A percentile compares a stretch with the other conserved stretches of the same genome.
These are phyloP conservation scores for Pseudogymnoascus sp. DNA, from an alignment of 2,329 filamentous ascomycete species.

Conservation along the genomic window DNA sequence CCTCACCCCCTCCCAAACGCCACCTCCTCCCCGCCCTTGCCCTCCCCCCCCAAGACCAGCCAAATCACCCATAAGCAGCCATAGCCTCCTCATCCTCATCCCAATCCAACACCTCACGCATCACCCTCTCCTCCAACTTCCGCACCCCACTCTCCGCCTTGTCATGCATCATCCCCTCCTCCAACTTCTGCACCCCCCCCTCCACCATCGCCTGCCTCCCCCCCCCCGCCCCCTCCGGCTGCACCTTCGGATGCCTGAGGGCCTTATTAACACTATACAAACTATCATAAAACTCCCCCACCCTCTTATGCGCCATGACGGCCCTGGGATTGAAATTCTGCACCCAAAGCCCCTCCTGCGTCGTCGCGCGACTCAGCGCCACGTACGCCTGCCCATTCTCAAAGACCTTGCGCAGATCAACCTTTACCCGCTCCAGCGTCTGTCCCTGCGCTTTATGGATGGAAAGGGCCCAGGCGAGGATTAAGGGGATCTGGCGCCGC, in stretches of 20 bases:
- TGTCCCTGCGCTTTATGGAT: slow-evolving; percentile 98
- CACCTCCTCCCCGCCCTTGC: background rate
- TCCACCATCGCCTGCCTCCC: background rate
- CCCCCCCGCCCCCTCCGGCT: background rate
- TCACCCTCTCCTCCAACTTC: background rate
- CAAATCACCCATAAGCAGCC: background rate
- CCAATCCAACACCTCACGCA: background rate
- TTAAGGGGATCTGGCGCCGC: slow-evolving; percentile 73
- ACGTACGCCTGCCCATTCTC: slow-evolving; percentile 98
- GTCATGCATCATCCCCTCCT: background rate
- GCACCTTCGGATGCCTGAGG: slow-evolving; percentile 24
- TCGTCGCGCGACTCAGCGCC: slow-evolving; percentile 84
- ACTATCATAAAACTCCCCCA: slow-evolving; percentile 76
- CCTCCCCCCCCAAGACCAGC: background rate
- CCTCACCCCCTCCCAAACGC: background rate
- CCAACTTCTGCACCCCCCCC: background rate
- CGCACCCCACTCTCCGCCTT: no score
- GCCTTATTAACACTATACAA: slow-evolving; percentile 62
- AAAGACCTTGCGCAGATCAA: slow-evolving; percentile 85
- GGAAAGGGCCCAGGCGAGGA: slow-evolving; percentile 91
- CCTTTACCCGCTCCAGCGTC: slow-evolving; percentile 80
- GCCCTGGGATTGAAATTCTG: slow-evolving; percentile 79
- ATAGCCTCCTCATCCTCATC: slow-evolving; percentile 8
- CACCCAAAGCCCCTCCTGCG: slow-evolving; percentile 79
- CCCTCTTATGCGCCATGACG: slow-evolving; percentile 87